Conservation (phyloP, 2,329 filamentous ascomycete species). For the Botrytis hyacinthi region DNA sequence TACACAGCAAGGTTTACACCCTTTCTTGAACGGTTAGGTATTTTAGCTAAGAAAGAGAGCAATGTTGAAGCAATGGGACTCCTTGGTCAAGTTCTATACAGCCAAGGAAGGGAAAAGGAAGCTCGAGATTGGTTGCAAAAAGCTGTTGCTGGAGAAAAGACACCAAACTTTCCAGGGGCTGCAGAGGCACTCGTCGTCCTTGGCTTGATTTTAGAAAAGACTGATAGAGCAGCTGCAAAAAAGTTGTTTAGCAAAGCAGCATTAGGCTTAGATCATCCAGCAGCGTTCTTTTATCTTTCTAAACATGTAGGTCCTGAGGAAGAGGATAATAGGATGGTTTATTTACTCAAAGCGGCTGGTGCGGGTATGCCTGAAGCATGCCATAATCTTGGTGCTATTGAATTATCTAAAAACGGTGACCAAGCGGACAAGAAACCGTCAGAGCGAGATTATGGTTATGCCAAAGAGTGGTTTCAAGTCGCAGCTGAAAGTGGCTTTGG, state of each 20-base stretch:
- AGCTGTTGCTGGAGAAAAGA: conserved; percentile 26
- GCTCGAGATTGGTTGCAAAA: conserved; percentile 33
- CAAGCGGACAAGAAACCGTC: conserved; percentile 15
- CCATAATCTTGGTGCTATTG: conserved; percentile 35
- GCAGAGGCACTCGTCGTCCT: conserved; percentile 32
- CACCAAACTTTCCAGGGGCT: conserved; percentile 30
- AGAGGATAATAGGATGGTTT: conserved; percentile 26
- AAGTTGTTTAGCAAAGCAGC: conserved; percentile 36
- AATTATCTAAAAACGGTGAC: conserved; percentile 27
- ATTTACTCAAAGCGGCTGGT: conserved; percentile 36
- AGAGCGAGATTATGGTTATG: conserved; percentile 32
- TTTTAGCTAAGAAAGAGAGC: conserved; percentile 31
- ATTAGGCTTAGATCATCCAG: conserved; percentile 35
- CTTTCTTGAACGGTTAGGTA: conserved; percentile 28
- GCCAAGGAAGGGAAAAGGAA: conserved; percentile 26
- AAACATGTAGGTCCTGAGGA: conserved; percentile 26
- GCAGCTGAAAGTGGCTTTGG: conserved; percentile 34
- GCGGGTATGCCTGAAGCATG: conserved; percentile 36
- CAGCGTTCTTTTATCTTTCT: conserved; percentile 37
- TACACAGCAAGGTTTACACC: conserved; percentile 14
- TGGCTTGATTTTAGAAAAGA: conserved; percentile 29
- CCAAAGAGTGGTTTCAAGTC: conserved; percentile 36
- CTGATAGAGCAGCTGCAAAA: conserved; percentile 27
- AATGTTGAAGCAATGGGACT: conserved; percentile 36
- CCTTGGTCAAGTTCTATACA: conserved; percentile 33